Base-by-base conservation (phyloP, 768 basidiomycete genomes). In the Lactarius quietus region DNA sequence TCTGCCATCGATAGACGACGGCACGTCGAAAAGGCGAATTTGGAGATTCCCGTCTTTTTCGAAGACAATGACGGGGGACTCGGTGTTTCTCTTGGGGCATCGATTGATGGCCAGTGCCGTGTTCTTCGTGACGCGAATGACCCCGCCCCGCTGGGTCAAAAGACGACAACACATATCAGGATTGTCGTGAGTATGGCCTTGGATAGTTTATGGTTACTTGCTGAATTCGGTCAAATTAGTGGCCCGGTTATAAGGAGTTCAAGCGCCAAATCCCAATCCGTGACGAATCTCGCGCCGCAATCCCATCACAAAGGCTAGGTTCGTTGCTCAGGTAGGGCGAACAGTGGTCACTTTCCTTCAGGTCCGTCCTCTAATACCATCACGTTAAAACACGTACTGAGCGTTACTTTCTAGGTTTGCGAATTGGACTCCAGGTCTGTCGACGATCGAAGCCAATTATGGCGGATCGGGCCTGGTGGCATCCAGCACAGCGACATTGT, bases 221-320 rank as follows among this genome's bases (percentile, higher is more conserved):
- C 18, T 55, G 31, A 29, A 20, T 29, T 10, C 45, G 23, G 6
- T 9, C 20, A 0, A n/a, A 26, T 15, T 15, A 51, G 48, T 51
- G 48, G 48, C 48, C 48, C 15, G 57, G 57, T 18, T 59, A 59
- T 38, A 28, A 8, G 36, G 28, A 36, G 8, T 59, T 26, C 14
- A 59, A 59, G 57, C 38, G 57, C 5, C 57, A 59, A 29, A 36
- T 59, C 26, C 38, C 18, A 38, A 59, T 59, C 18, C 57, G 41
- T 28, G 57, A 59, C 41, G 36, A 59, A 9, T n/a, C 57, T 36
- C 12, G 23, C n/a, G n/a, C n/a, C 57, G 57, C 38, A 28, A 17
- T 3, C 57, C 57, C 17, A 59, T 59, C 38, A 59, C 57, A 1
- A 36, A 20, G 31, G 57, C 35, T 17, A 59, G 18, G 28, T 59